These are phyloP conservation scores for Paralagenidium karlingii DNA, from an alignment of 352 stramenopile species.

Conservation along the genomic window DNA sequence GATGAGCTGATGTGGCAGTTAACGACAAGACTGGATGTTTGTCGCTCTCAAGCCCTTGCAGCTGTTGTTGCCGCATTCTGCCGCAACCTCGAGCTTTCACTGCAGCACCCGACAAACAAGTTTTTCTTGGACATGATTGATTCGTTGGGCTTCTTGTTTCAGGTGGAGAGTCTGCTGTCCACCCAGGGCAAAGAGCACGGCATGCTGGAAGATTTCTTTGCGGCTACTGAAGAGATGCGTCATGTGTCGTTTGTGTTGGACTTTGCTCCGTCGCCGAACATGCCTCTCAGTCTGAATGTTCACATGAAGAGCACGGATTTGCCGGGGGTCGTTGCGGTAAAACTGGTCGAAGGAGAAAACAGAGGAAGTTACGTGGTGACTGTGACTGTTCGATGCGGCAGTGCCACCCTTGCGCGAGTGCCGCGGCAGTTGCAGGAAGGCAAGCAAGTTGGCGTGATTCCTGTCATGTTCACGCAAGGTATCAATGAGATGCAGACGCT, in stretches of 20 bases:
- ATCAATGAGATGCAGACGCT: slow-evolving; percentile 79
- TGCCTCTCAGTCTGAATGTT: neutral
- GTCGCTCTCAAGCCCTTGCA: slow-evolving; percentile 64
- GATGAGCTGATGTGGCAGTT: slow-evolving; percentile 72
- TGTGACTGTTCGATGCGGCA: slow-evolving; percentile 38
- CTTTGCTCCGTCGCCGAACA: neutral
- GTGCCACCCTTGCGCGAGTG: slow-evolving; percentile 23
- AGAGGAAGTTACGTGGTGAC: slow-evolving; percentile 40
- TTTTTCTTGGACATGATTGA: slow-evolving; percentile 49
- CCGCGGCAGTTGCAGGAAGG: slow-evolving; percentile 30
- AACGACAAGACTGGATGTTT: slow-evolving; percentile 66
- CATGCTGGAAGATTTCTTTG: slow-evolving; percentile 43
- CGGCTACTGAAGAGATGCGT: neutral
- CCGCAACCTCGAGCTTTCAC: slow-evolving; percentile 44
- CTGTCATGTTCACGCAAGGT: slow-evolving; percentile 59
- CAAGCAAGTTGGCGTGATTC: slow-evolving; percentile 34
- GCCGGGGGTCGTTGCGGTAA: slow-evolving; percentile 60
- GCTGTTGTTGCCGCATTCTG: slow-evolving; percentile 60
- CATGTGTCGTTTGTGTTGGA: neutral
- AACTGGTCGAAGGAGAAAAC: too few species aligned
- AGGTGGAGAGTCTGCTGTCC: slow-evolving; percentile 54
- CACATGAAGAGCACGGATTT: slow-evolving; percentile 21
- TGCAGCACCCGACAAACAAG: slow-evolving; percentile 44
- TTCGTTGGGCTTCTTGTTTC: slow-evolving; percentile 25
- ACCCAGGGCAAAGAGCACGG: slow-evolving; percentile 63